phyloP scores from a whole-genome alignment of 495 filamentous ascomycete genomes.

The Aspergillus incahuasiensis region DNA sequence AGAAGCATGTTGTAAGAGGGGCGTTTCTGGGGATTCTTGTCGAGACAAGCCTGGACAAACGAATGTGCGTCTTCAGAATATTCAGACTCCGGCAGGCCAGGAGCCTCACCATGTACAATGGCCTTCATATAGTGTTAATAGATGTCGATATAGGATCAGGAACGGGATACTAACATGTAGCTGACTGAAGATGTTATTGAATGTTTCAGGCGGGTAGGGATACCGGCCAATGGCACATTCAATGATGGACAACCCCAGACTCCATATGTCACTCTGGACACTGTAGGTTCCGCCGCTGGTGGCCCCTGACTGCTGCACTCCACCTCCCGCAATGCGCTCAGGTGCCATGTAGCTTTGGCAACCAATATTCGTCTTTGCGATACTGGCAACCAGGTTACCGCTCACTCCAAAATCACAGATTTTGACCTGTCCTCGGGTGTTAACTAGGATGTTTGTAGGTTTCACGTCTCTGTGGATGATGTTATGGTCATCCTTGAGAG shows the following conservation, averaged over 20 bases:
- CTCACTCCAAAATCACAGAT: conserved; percentile 99
- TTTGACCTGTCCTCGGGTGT: conserved; percentile 86
- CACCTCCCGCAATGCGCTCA: conserved; percentile 85
- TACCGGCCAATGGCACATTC: conserved; percentile 95
- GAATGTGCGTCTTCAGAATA: conserved; percentile 78
- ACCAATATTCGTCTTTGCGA: conserved; percentile 98
- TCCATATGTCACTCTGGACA: conserved; percentile 98
- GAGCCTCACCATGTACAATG: conserved; percentile 93
- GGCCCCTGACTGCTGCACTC: conserved; percentile 68
- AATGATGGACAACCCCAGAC: conserved; percentile 87
- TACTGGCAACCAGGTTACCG: conserved; percentile 93
- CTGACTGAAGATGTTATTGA: conserved; percentile 97
- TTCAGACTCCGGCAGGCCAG: conserved; percentile 69
- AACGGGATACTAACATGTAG: conserved; percentile 68
- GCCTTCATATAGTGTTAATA: conserved; percentile 54
- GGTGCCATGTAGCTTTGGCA: conserved; percentile 99
- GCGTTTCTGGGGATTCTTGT: conserved; percentile 86
- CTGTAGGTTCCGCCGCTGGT: conserved; percentile 82
- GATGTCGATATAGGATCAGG: background rate
- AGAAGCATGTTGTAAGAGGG: conserved; percentile 88
- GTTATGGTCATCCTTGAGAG: conserved; percentile 95
- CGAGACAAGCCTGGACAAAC: conserved; percentile 84
- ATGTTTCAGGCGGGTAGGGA: conserved; percentile 96
- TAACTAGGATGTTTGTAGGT: conserved; percentile 94
- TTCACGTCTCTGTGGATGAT: conserved; percentile 99